Evolutionary conservation across 805 yeast genomes (phyloP), one percentile per base, ranked within the genome.

Genomic region (Suhomyces prunicola): DNA sequence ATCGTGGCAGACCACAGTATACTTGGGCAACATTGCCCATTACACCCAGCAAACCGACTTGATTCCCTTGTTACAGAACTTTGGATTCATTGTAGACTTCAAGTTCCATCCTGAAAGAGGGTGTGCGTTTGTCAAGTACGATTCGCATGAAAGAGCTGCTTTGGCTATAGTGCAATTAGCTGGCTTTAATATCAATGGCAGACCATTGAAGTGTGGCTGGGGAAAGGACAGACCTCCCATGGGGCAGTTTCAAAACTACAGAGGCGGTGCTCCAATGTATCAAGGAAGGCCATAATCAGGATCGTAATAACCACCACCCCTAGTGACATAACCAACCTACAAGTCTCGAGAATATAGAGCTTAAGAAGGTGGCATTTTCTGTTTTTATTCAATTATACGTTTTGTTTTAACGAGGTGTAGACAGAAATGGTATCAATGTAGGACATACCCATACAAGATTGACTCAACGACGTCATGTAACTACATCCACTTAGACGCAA

Each of bases 41-140:
- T 84, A 77, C 66, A 84, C 89, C 26, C 82, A 86, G 49, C 90
- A 88, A 68, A 77, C 77, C 51, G 94, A 88, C 57, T 73, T 90
- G 62, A 76, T 87, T 52, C 90, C 93, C 22, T 70, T 90, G 50
- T 71, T 90, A 57, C 92, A 85, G 65, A 85, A 81, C 59, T 89
- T 90, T 66, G 97, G 97, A 5, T 88, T 76, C 69, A 87, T 90
- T 64, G 85, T 88, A 53, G 94, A 88, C 60, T 83, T 90, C 65
- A 87, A 87, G 68, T 81, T 87, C 62, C 86, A 87, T 58, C 87
- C 90, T 7, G 96, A 90, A 52, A 82, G 82, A 57, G 94, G 93
- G 5, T 90, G 93, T 73, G 96, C 96, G 9, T 91, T 90, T 74
- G 93, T 88, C 56, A 87, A 86, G 69, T 90, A 85, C 65, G 96